phyloP scores from a whole-genome alignment of 306 rosid genomes.

The Vigna reflexopilosa region DNA sequence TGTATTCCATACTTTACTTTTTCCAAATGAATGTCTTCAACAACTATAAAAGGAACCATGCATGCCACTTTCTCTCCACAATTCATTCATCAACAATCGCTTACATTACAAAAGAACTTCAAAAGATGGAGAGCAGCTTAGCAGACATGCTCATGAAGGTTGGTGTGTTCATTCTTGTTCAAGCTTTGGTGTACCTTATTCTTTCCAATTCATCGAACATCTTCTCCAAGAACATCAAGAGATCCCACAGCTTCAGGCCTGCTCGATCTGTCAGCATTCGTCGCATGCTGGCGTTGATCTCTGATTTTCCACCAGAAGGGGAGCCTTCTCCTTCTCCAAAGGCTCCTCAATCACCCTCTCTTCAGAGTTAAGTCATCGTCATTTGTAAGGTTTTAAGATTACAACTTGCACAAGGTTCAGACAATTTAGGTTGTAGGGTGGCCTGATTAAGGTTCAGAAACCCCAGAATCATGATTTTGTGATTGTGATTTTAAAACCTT shows the following conservation, averaged over 20 bases:
- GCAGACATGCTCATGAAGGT: slow-evolving; percentile 68
- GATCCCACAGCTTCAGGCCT: slow-evolving; percentile 68
- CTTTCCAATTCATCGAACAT: slow-evolving; percentile 79
- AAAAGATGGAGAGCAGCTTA: slow-evolving; percentile 52
- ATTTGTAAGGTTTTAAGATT: neutral
- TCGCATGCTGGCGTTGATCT: slow-evolving; percentile 65
- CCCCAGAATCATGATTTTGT: neutral
- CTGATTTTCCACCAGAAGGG: slow-evolving; percentile 71
- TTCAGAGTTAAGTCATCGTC: slow-evolving; percentile 10
- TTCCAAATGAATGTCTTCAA: neutral
- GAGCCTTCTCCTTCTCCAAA: slow-evolving; percentile 67
- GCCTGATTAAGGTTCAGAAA: neutral
- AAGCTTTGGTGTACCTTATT: slow-evolving; percentile 78
- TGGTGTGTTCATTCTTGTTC: slow-evolving; percentile 67
- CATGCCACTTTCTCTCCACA: neutral
- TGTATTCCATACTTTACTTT: neutral
- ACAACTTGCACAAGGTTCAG: too few relatives aligned
- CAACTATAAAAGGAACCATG: slow-evolving; percentile 34
- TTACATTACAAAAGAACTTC: neutral
- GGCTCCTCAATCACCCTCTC: slow-evolving; percentile 45
- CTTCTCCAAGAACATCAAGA: slow-evolving; percentile 62
- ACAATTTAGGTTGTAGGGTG: neutral
- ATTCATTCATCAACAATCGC: slow-evolving; percentile 18
- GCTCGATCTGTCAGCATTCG: slow-evolving; percentile 75
- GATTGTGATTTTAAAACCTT: neutral